phyloP scores from a whole-genome alignment of 352 stramenopile species.

The Pythium guiyangense region DNA sequence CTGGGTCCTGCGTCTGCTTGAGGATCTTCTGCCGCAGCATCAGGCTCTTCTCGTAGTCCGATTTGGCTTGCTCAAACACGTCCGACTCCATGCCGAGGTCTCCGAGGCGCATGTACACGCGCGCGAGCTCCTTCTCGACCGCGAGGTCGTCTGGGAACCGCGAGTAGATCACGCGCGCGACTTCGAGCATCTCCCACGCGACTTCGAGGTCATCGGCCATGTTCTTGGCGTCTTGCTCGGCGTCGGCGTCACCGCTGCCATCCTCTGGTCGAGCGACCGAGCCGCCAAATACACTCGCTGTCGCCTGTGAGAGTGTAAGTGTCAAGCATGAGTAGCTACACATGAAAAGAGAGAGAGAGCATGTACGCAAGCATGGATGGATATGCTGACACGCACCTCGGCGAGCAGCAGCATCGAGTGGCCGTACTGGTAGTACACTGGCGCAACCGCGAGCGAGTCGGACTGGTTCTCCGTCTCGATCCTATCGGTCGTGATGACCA shows the following conservation, averaged over 20 bases:
- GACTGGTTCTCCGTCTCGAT: conserved; percentile 64
- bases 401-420: conserved; percentile 71
- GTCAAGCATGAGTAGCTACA: conserved; percentile 4
- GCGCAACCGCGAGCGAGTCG: conserved; percentile 58
- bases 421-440: conserved; percentile 84
- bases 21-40: conserved; percentile 69
- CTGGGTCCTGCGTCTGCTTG: conserved; percentile 46
- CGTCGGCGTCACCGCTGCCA: conserved; percentile 22
- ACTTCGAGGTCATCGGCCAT: conserved; percentile 72
- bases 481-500: conserved; percentile 13
- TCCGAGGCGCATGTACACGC: conserved; percentile 76
- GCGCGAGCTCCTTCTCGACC: conserved; percentile 72
- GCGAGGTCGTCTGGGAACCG: conserved; percentile 59
- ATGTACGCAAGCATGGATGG: not conserved
- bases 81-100: conserved; percentile 83
- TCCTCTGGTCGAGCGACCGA: conserved; percentile 21
- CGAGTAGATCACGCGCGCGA: conserved; percentile 79
- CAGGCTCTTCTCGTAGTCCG: conserved; percentile 77
- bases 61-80: conserved; percentile 67
- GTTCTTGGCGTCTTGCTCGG: conserved; percentile 51
- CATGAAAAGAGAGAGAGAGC: not conserved
- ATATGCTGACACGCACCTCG: conserved; percentile 22
- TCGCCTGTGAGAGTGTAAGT: conserved; percentile 18
- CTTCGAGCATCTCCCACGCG: conserved; percentile 85
- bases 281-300: conserved; percentile 53